Percentiles rank a stretch among this genome's conserved stretches.
phyloP scores from a whole-genome alignment of 805 yeast species.

The Wickerhamomyces tratensis region DNA sequence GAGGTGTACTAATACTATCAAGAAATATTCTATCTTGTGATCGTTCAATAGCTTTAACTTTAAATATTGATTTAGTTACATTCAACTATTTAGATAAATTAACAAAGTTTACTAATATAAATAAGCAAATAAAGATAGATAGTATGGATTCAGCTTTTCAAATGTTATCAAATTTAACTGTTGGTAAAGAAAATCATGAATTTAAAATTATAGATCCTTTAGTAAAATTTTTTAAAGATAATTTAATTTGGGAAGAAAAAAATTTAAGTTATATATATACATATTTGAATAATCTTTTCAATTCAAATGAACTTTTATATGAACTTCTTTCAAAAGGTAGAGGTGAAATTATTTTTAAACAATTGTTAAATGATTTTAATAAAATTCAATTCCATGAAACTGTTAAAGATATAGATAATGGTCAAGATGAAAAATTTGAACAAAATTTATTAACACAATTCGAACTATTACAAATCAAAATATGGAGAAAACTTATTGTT shows the following conservation, averaged over 20 bases:
- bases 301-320: conserved; percentile 8
- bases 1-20: conserved; percentile 39
- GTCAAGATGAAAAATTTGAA: neutral
- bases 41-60: conserved; percentile 18
- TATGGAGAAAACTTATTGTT: conserved; percentile 19
- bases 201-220: conserved; percentile 4
- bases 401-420: neutral
- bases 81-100: neutral
- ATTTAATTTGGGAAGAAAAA: conserved; percentile 1
- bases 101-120: neutral
- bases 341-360: conserved; percentile 7
- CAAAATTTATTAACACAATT: conserved; percentile 7
- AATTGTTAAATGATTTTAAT: conserved; percentile 10
- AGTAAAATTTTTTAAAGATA: conserved; percentile 1
- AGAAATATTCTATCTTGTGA: conserved; percentile 34
- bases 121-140: neutral
- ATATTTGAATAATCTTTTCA: conserved; percentile 7
- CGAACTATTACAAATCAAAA: conserved; percentile 16
- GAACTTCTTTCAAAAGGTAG: conserved; percentile 12
- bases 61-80: conserved; percentile 2
- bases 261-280: conserved; percentile 5
- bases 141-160: conserved; percentile 5
- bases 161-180: conserved; percentile 10
- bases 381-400: conserved; percentile 4
- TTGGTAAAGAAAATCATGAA: conserved; percentile 3